Percentiles rank a stretch among this genome's conserved stretches.
Evolutionary conservation across 164 flowering plant genomes (phyloP).

Genomic region (Stephania yunnanensis): DNA sequence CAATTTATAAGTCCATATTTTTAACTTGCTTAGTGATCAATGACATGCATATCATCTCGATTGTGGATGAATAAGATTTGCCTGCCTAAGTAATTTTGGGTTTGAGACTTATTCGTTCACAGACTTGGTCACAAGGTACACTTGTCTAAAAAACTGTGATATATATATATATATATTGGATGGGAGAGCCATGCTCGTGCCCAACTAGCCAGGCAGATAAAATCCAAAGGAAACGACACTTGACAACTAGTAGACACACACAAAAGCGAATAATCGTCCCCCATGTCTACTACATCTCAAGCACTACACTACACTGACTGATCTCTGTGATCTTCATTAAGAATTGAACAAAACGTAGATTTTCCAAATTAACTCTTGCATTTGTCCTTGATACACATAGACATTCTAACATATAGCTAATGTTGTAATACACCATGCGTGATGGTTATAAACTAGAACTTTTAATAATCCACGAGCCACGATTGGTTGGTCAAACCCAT

Average conservation of each 20-base stretch:
- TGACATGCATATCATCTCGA: too few relatives aligned
- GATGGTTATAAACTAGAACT: neutral
- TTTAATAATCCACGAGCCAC: neutral
- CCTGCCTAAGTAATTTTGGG: too few relatives aligned
- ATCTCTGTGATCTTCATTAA: neutral
- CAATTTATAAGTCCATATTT: too few relatives aligned
- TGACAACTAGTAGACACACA: slow-evolving; percentile 4
- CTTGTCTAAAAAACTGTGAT: too few relatives aligned
- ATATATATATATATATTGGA: too few relatives aligned
- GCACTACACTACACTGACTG: neutral
- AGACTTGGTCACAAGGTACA: too few relatives aligned
- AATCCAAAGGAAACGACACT: slow-evolving; percentile 13
- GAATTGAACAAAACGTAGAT: neutral
- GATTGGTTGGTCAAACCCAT: neutral
- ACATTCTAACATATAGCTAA: too few relatives aligned
- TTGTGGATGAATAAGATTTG: too few relatives aligned
- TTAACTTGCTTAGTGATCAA: too few relatives aligned
- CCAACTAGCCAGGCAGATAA: slow-evolving; percentile 14
- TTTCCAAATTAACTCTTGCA: neutral
- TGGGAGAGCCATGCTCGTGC: slow-evolving; percentile 15
- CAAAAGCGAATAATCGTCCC: slow-evolving; percentile 21
- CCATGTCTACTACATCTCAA: neutral
- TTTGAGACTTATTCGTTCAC: too few relatives aligned
- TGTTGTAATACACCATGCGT: neutral
- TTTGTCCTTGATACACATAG: too few relatives aligned